phyloP scores from a whole-genome alignment of 306 rosid genomes.

The Sicyos baderoa region DNA sequence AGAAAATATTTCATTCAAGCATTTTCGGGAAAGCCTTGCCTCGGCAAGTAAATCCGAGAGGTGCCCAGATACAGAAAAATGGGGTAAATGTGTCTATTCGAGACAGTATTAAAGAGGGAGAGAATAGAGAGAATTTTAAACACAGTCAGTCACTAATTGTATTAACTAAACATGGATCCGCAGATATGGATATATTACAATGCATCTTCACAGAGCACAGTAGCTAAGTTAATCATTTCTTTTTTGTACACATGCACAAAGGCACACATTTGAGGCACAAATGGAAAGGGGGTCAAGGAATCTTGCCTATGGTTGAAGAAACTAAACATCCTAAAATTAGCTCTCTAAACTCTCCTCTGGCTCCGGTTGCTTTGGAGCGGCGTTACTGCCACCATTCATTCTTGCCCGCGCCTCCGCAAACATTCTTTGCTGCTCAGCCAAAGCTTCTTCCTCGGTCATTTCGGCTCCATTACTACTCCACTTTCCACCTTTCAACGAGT shows the following conservation, averaged over 20 bases:
- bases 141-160: constrained; percentile 57
- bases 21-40: background rate
- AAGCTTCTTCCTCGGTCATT: constrained; percentile 97
- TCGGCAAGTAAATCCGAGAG: background rate
- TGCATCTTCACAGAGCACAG: constrained; percentile 46
- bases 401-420: constrained; percentile 98
- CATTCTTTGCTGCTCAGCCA: constrained; percentile 98
- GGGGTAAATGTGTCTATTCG: background rate
- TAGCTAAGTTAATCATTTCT: constrained; percentile 42
- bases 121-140: constrained; percentile 22
- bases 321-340: constrained; percentile 60
- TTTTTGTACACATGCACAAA: constrained; percentile 54
- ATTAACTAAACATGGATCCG: constrained; percentile 55
- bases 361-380: constrained; percentile 68
- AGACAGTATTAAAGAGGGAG: background rate
- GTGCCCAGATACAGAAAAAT: background rate
- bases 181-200: constrained; percentile 21
- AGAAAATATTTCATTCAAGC: background rate
- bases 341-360: constrained; percentile 79
- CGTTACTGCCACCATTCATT: constrained; percentile 81
- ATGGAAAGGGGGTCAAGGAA: constrained; percentile 31
- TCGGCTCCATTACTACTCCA: constrained; percentile 71
- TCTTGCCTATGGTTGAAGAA: constrained; percentile 51
- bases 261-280: constrained; percentile 44
- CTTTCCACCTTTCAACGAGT: constrained; percentile 65